phyloP scores from a whole-genome alignment of 768 basidiomycete genomes.

The Lyophyllum decastes region DNA sequence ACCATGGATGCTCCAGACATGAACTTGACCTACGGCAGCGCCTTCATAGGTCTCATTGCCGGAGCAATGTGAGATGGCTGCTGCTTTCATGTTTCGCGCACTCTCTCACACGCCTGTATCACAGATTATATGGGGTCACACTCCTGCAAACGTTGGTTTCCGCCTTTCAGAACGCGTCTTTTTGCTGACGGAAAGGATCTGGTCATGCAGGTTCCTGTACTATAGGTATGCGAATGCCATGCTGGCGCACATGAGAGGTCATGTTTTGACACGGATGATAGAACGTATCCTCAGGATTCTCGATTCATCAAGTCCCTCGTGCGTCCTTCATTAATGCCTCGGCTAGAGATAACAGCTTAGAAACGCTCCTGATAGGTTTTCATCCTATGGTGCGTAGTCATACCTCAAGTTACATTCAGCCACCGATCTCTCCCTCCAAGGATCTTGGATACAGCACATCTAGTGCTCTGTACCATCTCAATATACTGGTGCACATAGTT shows the following conservation, averaged over 20 bases:
- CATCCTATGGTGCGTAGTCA: slow-evolving; percentile 30
- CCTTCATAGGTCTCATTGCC: slow-evolving; percentile 44
- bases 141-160: slow-evolving; percentile 40
- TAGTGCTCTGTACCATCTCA: slow-evolving; percentile 42
- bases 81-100: background rate
- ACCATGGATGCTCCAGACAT: slow-evolving; percentile 19
- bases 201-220: slow-evolving; percentile 36
- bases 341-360: background rate
- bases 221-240: slow-evolving; percentile 31
- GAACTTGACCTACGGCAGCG: slow-evolving; percentile 43
- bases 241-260: background rate
- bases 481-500: slow-evolving; percentile 44
- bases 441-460: slow-evolving; percentile 44
- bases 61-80: slow-evolving; percentile 43
- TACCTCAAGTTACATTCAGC: background rate
- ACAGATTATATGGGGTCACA: slow-evolving; percentile 49
- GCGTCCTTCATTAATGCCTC: slow-evolving; percentile 3
- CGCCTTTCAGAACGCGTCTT: background rate
- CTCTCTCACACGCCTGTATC: background rate
- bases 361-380: slow-evolving; percentile 28
- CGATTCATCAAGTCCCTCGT: slow-evolving; percentile 41
- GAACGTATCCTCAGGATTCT: slow-evolving; percentile 43
- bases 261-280: slow-evolving; percentile 9
- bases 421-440: slow-evolving; percentile 18
- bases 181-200: slow-evolving; percentile 4